phyloP scores from a whole-genome alignment of 2,329 filamentous ascomycete species.

The Calonectria montana region DNA sequence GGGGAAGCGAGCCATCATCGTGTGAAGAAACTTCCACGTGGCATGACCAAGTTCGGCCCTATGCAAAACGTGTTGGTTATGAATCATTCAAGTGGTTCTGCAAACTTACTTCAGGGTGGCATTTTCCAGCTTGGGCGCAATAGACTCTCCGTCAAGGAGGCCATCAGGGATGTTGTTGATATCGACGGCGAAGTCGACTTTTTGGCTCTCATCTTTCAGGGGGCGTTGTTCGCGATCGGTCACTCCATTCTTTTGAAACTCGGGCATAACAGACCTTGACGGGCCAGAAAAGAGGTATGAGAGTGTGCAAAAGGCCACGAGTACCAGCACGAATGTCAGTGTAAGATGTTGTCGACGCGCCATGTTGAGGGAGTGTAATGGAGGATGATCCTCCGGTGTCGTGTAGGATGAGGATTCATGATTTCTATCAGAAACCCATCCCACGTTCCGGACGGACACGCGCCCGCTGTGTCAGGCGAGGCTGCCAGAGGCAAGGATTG shows the following conservation, averaged over 20 bases:
- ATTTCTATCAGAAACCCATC: constrained; percentile 25
- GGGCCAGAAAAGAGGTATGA: constrained; percentile 69
- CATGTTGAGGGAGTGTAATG: constrained; percentile 52
- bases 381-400: constrained; percentile 36
- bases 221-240: constrained; percentile 30
- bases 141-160: constrained; percentile 74
- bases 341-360: constrained; percentile 65
- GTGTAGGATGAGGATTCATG: constrained; percentile 35
- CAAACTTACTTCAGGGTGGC: constrained; percentile 77
- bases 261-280: constrained; percentile 27
- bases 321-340: constrained; percentile 64
- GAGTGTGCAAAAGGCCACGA: constrained; percentile 67
- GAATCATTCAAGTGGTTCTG: background rate
- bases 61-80: constrained; percentile 27
- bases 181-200: constrained; percentile 50
- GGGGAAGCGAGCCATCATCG: constrained; percentile 77
- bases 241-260: constrained; percentile 29
- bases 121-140: constrained; percentile 85
- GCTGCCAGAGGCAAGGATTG: constrained; percentile 18
- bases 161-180: constrained; percentile 57
- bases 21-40: constrained; percentile 78
- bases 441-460: constrained; percentile 12
- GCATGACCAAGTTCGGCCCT: constrained; percentile 75
- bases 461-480: constrained; percentile 37
- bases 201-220: constrained; percentile 38